Evolutionary conservation across 345 rosid genomes (phyloP).

Genomic region (Salix dunnii): DNA sequence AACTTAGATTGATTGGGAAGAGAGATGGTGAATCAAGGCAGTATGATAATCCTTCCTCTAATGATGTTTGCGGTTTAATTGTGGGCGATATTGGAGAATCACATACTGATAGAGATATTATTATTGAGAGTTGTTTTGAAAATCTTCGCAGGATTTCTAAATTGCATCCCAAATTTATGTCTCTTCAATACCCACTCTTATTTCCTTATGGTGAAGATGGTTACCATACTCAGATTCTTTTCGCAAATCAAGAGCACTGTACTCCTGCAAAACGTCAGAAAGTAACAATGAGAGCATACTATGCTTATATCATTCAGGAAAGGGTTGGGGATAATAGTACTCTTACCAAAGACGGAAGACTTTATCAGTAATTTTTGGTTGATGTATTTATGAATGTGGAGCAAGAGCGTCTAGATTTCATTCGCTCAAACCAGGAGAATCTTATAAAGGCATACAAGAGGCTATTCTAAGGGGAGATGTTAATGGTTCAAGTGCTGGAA

Average conservation of each 20-base stretch:
- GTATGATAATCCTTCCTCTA: not conserved
- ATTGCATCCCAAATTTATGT: not conserved
- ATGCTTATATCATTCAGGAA: not conserved
- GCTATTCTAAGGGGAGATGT: not conserved
- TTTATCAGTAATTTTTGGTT: not conserved
- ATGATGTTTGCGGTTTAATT: not conserved
- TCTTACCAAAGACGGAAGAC: not conserved
- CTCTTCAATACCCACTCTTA: not conserved
- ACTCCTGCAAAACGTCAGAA: no score
- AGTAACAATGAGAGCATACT: not conserved
- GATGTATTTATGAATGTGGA: not conserved
- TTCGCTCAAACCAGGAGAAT: not conserved
- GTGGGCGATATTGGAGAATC: not conserved
- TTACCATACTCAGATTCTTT: not conserved
- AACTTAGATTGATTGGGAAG: not conserved
- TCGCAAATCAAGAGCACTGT: not conserved
- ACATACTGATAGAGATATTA: not conserved
- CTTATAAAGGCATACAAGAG: not conserved
- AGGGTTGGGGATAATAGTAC: accelerated
- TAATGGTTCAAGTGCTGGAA: not conserved
- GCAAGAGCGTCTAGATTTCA: not conserved
- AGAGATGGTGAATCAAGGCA: not conserved
- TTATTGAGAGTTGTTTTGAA: not conserved
- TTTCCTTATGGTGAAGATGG: not conserved
- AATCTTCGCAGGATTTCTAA: not conserved